These are phyloP conservation scores for Amanita muscaria DNA, from an alignment of 768 basidiomycete species.

Conservation along the genomic window DNA sequence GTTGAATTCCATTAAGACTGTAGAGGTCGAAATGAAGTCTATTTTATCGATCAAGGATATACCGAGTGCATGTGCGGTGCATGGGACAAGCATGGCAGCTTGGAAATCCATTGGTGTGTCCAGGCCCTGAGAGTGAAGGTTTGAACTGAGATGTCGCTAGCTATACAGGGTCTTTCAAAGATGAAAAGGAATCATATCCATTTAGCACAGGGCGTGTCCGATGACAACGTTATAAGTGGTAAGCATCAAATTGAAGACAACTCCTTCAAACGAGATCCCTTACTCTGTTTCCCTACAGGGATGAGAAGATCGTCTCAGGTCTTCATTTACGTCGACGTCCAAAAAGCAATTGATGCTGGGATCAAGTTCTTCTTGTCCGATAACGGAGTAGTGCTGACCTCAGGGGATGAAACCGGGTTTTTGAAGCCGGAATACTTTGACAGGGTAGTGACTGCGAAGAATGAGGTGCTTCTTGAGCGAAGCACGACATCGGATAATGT, in stretches of 20 bases:
- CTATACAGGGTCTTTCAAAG: conserved; percentile 61
- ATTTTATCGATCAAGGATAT: conserved; percentile 53
- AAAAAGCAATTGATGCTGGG: conserved; percentile 58
- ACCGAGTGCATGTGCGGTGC: conserved; percentile 63
- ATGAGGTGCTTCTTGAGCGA: conserved; percentile 16
- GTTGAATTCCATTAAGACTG: too few species aligned
- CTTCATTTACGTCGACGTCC: conserved; percentile 74
- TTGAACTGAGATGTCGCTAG: conserved; percentile 26
- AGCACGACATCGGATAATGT: too few species aligned
- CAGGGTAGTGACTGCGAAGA: conserved; percentile 49
- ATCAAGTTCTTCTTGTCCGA: conserved; percentile 69
- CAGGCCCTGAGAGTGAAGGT: not conserved
- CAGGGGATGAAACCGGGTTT: conserved; percentile 60
- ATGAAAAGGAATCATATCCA: conserved; percentile 93
- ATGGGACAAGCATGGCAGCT: conserved; percentile 63
- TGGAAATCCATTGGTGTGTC: conserved; percentile 65
- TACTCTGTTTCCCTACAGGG: conserved; percentile 34
- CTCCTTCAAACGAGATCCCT: not conserved
- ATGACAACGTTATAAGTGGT: conserved; percentile 71
- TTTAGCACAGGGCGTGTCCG: conserved; percentile 69
- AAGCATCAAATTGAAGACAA: conserved; percentile 13
- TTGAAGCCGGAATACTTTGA: conserved; percentile 58
- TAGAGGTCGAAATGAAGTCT: conserved; percentile 57
- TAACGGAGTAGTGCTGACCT: conserved; percentile 85
- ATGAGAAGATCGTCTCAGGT: conserved; percentile 75